Conservation (phyloP, 2,329 filamentous ascomycete species). For the Diaporthe nobilis region DNA sequence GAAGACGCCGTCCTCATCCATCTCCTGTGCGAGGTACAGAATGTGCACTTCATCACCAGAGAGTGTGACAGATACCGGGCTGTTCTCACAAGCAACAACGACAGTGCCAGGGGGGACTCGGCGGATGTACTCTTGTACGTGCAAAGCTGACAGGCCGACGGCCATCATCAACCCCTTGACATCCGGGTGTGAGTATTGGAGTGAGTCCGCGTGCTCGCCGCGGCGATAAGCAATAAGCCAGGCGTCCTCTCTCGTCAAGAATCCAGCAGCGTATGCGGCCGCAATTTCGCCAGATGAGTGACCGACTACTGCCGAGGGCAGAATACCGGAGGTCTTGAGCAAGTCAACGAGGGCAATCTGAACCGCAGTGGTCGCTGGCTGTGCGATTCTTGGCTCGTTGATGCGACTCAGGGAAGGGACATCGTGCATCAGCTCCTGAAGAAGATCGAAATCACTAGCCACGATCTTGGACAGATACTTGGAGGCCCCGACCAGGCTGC, state of each 20-base stretch:
- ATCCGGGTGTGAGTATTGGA: slow-evolving; percentile 47
- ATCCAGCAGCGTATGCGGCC: slow-evolving; percentile 57
- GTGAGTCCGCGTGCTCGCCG: slow-evolving; percentile 52
- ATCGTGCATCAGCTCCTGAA: slow-evolving; percentile 36
- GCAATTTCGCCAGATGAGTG: slow-evolving; percentile 65
- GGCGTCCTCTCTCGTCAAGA: slow-evolving; percentile 54
- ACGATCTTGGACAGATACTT: slow-evolving; percentile 46
- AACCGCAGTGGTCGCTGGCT: slow-evolving; percentile 41
- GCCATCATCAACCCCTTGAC: slow-evolving; percentile 59
- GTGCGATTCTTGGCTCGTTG: slow-evolving; percentile 37
- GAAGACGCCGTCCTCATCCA: slow-evolving; percentile 52
- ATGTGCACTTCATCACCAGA: slow-evolving; percentile 56
- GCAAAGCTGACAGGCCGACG: slow-evolving; percentile 51
- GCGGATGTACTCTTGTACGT: slow-evolving; percentile 49
- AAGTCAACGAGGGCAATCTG: slow-evolving; percentile 47
- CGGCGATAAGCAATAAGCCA: slow-evolving; percentile 60
- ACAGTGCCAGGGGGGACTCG: slow-evolving; percentile 42
- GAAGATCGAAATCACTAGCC: slow-evolving; percentile 47
- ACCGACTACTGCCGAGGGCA: slow-evolving; percentile 52
- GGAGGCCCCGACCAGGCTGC: slow-evolving; percentile 49
- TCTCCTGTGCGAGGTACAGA: slow-evolving; percentile 49
- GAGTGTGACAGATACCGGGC: slow-evolving; percentile 58
- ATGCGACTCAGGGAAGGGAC: slow-evolving; percentile 30
- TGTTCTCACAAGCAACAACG: slow-evolving; percentile 61
- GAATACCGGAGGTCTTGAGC: slow-evolving; percentile 41